Base-by-base conservation (phyloP, 257 asterid genomes). In the Marsdenia floribunda region DNA sequence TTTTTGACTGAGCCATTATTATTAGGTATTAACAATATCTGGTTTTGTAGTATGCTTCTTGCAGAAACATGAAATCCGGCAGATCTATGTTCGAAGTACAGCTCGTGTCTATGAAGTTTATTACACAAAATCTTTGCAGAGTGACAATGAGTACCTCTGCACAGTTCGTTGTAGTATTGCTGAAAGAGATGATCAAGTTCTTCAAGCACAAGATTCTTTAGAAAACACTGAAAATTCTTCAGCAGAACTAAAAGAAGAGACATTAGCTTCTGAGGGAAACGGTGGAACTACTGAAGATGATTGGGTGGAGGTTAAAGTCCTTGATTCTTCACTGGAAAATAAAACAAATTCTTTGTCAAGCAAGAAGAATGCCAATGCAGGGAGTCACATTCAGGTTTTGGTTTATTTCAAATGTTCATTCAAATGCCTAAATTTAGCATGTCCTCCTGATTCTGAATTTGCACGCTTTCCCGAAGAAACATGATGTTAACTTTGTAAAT, bases 81-180 rank as follows among this genome's bases (percentile, higher is more conserved):
- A 92, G 82, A 82, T 92, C 55, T 95, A 95, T 85, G 89, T 92
- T 68, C 90, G 97, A 68, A 95, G 99, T 85, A 90, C 93, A 73
- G 97, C 98, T 63, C 97, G 98, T 68, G 86, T 87, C 60, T 92
- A 85, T 78, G 99, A 95, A 86, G 81, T 92, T 68, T 92, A 95
- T 82, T 89, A 82, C 76, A 80, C 90, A 40, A 75, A 71, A 49
- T 77, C 90, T 78, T 82, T 77, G 74, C 76, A 82, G 59, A 76
- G 88, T 71, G 80, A 76, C 75, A 83, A 77, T 75, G 93, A 86
- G 83, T 95, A 95, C 80, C 90, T 95, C 64, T 95, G 93, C 73
- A 95, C 98, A 2, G 93, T 89, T 78, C 93, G 92, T 33, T 95
- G 99, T 75, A 79, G 87, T 79, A 76, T 83, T 77, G 98, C 98